Conservation (phyloP, 1,284 basidiomycete genomes). For the Mycena citricolor region DNA sequence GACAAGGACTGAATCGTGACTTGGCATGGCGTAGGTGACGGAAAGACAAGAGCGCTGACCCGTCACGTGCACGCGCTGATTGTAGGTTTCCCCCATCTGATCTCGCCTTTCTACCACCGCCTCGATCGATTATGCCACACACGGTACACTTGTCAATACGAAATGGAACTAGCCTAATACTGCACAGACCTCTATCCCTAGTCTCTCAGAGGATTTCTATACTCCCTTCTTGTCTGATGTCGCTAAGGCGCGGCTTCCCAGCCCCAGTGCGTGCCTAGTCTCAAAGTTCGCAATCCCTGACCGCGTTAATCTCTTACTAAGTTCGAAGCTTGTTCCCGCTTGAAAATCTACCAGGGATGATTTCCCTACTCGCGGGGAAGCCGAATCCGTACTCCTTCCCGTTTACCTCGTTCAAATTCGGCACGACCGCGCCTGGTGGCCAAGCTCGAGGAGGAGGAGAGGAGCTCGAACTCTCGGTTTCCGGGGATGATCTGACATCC, state of each 20-base stretch:
- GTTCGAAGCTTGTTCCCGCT: constrained; percentile 70
- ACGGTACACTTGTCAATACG: too few species aligned
- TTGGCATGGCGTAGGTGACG: too few species aligned
- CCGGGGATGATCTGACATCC: constrained; percentile 55
- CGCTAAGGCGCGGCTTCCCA: constrained; percentile 60
- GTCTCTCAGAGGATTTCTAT: constrained; percentile 56
- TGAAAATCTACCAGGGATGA: constrained; percentile 76
- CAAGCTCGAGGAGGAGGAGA: constrained; percentile 35
- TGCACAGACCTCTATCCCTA: too few species aligned
- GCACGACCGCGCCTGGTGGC: constrained; percentile 43
- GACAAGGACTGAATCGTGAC: too few species aligned
- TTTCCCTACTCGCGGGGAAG: constrained; percentile 85
- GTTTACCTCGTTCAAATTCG: constrained; percentile 73
- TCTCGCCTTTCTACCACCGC: too few species aligned
- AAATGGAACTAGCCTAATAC: too few species aligned
- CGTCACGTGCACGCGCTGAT: too few species aligned
- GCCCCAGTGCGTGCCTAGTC: constrained; percentile 49
- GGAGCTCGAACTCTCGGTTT: constrained; percentile 50
- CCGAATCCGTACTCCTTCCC: constrained; percentile 93
- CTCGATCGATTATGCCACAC: too few species aligned
- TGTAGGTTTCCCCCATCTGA: too few species aligned
- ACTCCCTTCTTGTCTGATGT: constrained; percentile 51
- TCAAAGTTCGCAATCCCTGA: not conserved
- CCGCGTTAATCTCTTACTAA: constrained; percentile 24
- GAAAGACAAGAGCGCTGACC: too few species aligned